Percentiles rank a stretch among this genome's conserved stretches.
Evolutionary conservation across 2,329 filamentous ascomycete species (phyloP).

Genomic region (Cladorrhinum sp.): DNA sequence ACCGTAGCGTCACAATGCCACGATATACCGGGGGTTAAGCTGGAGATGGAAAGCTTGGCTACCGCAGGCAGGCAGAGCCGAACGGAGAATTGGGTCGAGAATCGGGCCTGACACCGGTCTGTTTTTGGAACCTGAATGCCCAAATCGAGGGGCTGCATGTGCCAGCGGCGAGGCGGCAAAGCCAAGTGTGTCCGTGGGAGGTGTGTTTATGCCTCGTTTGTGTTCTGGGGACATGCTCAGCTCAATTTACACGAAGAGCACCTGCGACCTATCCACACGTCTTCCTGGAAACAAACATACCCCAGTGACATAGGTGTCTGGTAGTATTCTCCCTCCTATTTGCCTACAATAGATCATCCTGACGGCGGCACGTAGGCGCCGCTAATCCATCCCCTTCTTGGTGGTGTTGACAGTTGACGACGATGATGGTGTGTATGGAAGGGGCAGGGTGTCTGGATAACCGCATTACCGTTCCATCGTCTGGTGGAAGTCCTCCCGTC

Average conservation of each 20-base stretch:
- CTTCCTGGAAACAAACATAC: neutral
- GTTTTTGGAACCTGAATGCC: conserved; percentile 7
- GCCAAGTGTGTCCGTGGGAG: neutral
- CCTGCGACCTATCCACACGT: too few species aligned
- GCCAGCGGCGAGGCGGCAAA: conserved; percentile 1
- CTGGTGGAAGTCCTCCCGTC: neutral
- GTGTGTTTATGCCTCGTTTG: neutral
- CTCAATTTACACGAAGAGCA: too few species aligned
- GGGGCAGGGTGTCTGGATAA: neutral
- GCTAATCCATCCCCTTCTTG: neutral
- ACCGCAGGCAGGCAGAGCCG: neutral
- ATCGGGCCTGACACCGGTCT: neutral
- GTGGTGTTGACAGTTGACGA: neutral
- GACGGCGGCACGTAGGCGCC: neutral
- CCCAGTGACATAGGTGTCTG: neutral
- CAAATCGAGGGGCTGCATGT: neutral
- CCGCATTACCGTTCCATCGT: neutral
- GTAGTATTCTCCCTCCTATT: neutral
- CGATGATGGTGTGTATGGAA: neutral
- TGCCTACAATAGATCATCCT: neutral
- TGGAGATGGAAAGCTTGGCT: neutral
- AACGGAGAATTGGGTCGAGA: neutral
- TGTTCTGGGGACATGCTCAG: too few species aligned
- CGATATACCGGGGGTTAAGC: neutral
- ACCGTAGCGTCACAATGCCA: neutral